A percentile compares a stretch with the other conserved stretches of the same genome.
These are phyloP conservation scores for Tuber umbilicatum DNA, from an alignment of 495 filamentous ascomycete species.

Conservation along the genomic window DNA sequence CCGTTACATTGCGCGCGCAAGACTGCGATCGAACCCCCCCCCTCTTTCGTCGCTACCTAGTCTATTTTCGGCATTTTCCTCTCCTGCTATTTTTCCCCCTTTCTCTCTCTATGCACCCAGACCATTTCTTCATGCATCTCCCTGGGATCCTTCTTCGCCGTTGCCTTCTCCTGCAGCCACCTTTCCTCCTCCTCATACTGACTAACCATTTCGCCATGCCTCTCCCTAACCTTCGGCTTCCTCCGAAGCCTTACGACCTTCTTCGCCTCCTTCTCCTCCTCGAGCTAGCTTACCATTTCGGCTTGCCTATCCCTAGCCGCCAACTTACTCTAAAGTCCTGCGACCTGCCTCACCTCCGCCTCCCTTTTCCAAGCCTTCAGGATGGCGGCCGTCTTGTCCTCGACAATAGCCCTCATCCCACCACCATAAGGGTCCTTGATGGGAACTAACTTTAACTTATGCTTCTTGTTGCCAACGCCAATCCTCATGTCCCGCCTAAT, in stretches of 20 bases:
- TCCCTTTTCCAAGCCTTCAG: conserved; percentile 7
- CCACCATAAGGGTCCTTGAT: neutral
- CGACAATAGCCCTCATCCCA: too few species aligned
- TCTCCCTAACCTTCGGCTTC: too few species aligned
- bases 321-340: too few species aligned
- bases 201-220: neutral
- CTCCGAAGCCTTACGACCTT: neutral
- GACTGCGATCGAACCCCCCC: neutral
- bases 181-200: neutral
- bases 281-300: too few species aligned
- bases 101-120: neutral
- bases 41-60: neutral
- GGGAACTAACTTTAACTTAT: too few species aligned
- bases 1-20: neutral
- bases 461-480: too few species aligned
- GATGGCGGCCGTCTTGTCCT: too few species aligned
- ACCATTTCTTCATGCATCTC: neutral
- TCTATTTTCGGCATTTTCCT: neutral
- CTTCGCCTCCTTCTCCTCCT: too few species aligned
- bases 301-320: too few species aligned
- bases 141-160: neutral
- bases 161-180: too few species aligned
- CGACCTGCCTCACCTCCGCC: too few species aligned
- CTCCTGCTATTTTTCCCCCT: neutral
- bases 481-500: too few species aligned